phyloP scores from a whole-genome alignment of 73 alveolate species.

The Urostyla sp. region DNA sequence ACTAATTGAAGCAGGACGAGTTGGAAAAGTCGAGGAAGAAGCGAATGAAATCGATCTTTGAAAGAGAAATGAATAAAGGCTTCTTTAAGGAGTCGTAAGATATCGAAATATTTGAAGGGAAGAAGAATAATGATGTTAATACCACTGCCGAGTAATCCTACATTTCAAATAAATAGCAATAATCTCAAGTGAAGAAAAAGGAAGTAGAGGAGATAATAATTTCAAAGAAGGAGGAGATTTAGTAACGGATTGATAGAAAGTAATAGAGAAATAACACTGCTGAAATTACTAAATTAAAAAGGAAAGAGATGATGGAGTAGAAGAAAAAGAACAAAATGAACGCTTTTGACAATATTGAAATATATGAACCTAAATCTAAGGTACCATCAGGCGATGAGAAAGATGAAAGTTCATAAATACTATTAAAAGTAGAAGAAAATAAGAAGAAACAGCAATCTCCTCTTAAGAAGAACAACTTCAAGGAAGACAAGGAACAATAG shows the following conservation, averaged over 20 bases:
- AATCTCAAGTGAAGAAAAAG: background rate
- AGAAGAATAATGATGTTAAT: slow-evolving; percentile 10
- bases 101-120: slow-evolving; percentile 40
- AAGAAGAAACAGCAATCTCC: background rate
- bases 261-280: background rate
- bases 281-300: background rate
- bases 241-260: background rate
- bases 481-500: background rate
- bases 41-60: slow-evolving; percentile 17
- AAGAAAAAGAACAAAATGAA: slow-evolving; percentile 20
- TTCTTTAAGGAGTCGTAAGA: slow-evolving; percentile 22
- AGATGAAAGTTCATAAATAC: background rate
- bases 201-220: background rate
- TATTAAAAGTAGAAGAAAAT: background rate
- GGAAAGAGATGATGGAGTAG: slow-evolving; percentile 6
- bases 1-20: background rate
- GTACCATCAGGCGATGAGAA: background rate
- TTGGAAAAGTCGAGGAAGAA: slow-evolving; percentile 11
- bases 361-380: slow-evolving; percentile 5
- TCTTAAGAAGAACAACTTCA: background rate
- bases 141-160: background rate
- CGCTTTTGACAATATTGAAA: slow-evolving; percentile 27
- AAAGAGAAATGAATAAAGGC: background rate
- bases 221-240: background rate
- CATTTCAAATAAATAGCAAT: background rate